Base-by-base conservation (phyloP, 352 stramenopile genomes). In the Thraustochytrium sp. region DNA sequence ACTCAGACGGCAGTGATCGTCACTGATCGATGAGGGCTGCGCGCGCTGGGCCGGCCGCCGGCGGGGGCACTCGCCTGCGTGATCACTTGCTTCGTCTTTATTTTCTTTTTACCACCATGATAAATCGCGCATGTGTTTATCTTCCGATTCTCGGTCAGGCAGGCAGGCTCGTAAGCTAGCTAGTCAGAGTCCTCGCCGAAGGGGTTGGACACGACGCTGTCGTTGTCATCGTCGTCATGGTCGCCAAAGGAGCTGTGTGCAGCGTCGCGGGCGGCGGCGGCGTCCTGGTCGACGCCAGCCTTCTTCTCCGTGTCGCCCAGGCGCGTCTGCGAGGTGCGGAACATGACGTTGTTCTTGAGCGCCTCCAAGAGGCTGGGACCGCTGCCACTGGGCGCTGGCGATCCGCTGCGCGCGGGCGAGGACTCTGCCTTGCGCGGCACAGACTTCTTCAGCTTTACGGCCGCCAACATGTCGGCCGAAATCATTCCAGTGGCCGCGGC, bases 291-390 rank as follows among this genome's bases (percentile, higher is more conserved):
- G 36, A 21, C 59, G 13, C 59, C 26, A 72, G 16, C 21, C 9
- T 26, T 72, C 34, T 11, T 13, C 5, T 31, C 5, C 5, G 54
- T 72, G 11, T 49, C 40, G 21, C 46, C 59, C 9, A 72, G 46
- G 26, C 59, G 59, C 23, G 13, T 49, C 62, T 75, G 68, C 53
- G 68, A 80, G 23, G 68, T 40, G 18, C 53, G 48, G 38, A 80
- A 80, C 68, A 80, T 65, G 37, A 80, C 68, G 38, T 80, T 80
- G 68, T 80, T 80, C 31, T 64, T 61, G 48, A 80, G 68, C 46
- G 68, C 53, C 31, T 80, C 68, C 23, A 80, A 38, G 26, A 80
- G 51, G 26, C 40, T 56, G 29, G 31, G 63, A 8, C 68, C 48
- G 21, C 21, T 9, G 53, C 34, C 68, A 29, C 44, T 0, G 68